phyloP scores from a whole-genome alignment of 2,329 filamentous ascomycete species.

The Fusarium camptoceras region DNA sequence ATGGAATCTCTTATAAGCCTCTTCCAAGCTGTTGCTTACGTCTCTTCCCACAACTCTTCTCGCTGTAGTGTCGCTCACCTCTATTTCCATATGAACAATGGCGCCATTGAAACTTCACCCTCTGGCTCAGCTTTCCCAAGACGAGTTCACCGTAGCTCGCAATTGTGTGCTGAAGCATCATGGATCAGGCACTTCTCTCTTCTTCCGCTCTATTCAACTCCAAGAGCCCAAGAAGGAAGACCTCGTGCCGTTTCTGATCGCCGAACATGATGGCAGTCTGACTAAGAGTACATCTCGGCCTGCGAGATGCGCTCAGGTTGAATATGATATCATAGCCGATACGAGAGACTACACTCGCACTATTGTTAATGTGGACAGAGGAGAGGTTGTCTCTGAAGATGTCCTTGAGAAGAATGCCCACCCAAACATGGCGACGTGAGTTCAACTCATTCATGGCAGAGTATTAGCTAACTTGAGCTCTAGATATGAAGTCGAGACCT shows the following conservation, averaged over 20 bases:
- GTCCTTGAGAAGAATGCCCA: constrained; percentile 48
- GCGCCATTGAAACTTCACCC: constrained; percentile 53
- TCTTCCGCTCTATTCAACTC: constrained; percentile 69
- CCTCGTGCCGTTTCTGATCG: constrained; percentile 69
- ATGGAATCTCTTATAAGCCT: neutral
- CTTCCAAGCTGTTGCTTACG: neutral
- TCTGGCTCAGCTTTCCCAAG: constrained; percentile 60
- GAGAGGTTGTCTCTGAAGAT: constrained; percentile 46
- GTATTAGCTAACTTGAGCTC: neutral
- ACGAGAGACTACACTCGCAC: constrained; percentile 52
- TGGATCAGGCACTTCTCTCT: constrained; percentile 42
- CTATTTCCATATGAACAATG: neutral
- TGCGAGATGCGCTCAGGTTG: constrained; percentile 59
- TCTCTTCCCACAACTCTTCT: neutral
- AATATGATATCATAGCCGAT: constrained; percentile 56
- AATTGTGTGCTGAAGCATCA: constrained; percentile 56
- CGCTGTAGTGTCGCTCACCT: neutral
- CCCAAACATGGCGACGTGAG: constrained; percentile 53
- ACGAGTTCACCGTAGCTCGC: constrained; percentile 63
- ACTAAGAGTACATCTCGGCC: constrained; percentile 48
- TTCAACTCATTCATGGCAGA: neutral
- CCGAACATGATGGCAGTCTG: neutral
- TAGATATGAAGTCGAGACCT: constrained; percentile 25
- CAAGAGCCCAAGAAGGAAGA: constrained; percentile 71
- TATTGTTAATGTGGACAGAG: constrained; percentile 54